Evolutionary conservation across 805 yeast species (phyloP).

Genomic region (Kuraishia molischiana): DNA sequence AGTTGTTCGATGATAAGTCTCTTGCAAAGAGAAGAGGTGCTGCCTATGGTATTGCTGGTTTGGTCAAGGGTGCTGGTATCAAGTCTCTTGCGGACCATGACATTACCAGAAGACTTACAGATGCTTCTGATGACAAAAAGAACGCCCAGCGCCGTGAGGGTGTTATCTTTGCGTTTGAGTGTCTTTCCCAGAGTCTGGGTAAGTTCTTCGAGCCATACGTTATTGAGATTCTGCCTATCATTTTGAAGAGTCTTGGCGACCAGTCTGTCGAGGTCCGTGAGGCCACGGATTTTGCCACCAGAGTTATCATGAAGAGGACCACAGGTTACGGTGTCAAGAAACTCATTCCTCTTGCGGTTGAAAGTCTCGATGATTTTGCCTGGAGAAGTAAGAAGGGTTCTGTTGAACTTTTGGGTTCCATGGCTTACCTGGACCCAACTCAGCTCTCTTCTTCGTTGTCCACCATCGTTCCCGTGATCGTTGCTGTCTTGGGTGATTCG

Average conservation of each 20-base stretch:
- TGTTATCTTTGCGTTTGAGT: constrained; percentile 78
- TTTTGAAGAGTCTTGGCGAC: constrained; percentile 81
- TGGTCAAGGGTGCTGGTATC: constrained; percentile 85
- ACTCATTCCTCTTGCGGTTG: constrained; percentile 83
- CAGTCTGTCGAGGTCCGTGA: constrained; percentile 75
- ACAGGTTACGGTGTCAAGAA: constrained; percentile 88
- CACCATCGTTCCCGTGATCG: constrained; percentile 91
- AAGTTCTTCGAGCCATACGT: constrained; percentile 89
- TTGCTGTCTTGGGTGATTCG: constrained; percentile 86
- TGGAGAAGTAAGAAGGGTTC: constrained; percentile 98
- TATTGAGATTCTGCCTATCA: constrained; percentile 74
- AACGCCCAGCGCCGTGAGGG: constrained; percentile 72
- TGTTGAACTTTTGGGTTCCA: constrained; percentile 89
- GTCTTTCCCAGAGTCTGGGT: constrained; percentile 69
- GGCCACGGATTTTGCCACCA: constrained; percentile 82
- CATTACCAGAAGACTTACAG: constrained; percentile 61
- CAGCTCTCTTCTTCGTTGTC: constrained; percentile 87
- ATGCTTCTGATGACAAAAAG: constrained; percentile 83
- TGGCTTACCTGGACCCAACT: constrained; percentile 95
- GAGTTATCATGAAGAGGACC: constrained; percentile 80
- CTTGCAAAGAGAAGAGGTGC: constrained; percentile 75
- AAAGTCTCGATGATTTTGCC: constrained; percentile 75
- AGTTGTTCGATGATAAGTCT: constrained; percentile 41
- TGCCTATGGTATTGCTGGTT: constrained; percentile 92
- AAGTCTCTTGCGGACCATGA: constrained; percentile 67